Evolutionary conservation across 345 rosid genomes (phyloP), one percentile per base, ranked within the genome.

Genomic region (Mercurialis annua): DNA sequence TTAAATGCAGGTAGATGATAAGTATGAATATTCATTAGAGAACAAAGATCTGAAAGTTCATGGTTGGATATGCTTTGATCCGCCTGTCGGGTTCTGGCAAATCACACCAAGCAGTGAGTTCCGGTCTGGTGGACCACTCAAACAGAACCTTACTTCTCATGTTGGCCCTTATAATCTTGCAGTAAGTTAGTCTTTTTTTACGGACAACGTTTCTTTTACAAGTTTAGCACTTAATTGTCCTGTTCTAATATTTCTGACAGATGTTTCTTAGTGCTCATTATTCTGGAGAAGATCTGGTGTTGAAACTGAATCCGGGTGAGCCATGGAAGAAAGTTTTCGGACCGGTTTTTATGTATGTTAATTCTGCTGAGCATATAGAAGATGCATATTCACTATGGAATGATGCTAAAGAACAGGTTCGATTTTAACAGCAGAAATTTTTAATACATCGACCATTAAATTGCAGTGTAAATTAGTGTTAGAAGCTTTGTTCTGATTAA

Each of bases 321-420:
- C 68, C 71, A 51, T 92, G 98, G 98, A 92, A 90, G 84, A 92
- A 88, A 66, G 97, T 90, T 40, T 91, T 89, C 67, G 97, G 98
- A 66, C 98, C 96, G 26, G 87, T 93, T 52, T 90, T 91, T 56
- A 73, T 90, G 38, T 93, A 93, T 65, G 53, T 93, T n/a, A 93
- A 93, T 74, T 78, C 96, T 2, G 64, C 83, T 44, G 71, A 78
- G 54, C 73, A 75, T 68, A 85, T 85, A 69, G 75, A 83, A 26
- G 86, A 87, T 49, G 84, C 91, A n/a, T 73, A 59, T 63, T 87
- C 78, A 74, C 83, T 93, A 20, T 93, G 98, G 98, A 87, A 90
- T 67, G 97, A 90, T 74, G 98, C 97, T 59, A 85, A 89, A 72
- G 69, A 77, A 52, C 87, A 90, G 96, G 97, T 93, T 70, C 26